phyloP scores from a whole-genome alignment of 2,329 filamentous ascomycete species.

The Fusarium concolor region DNA sequence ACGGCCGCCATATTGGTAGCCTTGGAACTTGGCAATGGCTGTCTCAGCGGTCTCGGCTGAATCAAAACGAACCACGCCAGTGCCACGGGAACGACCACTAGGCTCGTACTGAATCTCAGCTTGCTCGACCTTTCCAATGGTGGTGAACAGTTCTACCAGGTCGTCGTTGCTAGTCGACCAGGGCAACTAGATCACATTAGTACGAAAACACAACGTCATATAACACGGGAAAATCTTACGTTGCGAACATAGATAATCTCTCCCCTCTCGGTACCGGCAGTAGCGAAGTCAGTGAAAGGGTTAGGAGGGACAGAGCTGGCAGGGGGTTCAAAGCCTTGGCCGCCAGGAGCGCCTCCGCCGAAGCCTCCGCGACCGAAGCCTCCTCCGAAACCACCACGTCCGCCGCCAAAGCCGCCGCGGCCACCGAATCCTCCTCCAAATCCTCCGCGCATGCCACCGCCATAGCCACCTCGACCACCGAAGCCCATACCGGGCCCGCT shows the following conservation, averaged over 20 bases:
- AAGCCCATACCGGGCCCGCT: slow-evolving; percentile 65
- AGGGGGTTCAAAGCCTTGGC: slow-evolving; percentile 59
- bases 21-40: slow-evolving; percentile 95
- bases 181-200: slow-evolving; percentile 73
- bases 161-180: slow-evolving; percentile 99
- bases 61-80: slow-evolving; percentile 96
- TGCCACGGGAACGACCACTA: slow-evolving; percentile 93
- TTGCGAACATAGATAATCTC: slow-evolving; percentile 96
- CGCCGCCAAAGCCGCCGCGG: slow-evolving; percentile 63
- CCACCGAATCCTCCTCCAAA: slow-evolving; percentile 65
- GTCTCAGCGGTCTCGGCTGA: slow-evolving; percentile 86
- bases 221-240: slow-evolving; percentile 66
- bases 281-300: slow-evolving; percentile 93
- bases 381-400: slow-evolving; percentile 58
- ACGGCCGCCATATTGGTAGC: slow-evolving; percentile 95
- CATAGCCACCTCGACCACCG: slow-evolving; percentile 69
- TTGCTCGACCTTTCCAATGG: slow-evolving; percentile 96
- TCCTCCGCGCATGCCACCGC: slow-evolving; percentile 68
- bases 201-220: background rate
- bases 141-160: slow-evolving; percentile 94
- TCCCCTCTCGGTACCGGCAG: slow-evolving; percentile 84
- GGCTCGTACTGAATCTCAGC: slow-evolving; percentile 99
- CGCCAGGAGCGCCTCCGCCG: slow-evolving; percentile 58
- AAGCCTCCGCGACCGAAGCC: slow-evolving; percentile 60
- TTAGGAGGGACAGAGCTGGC: slow-evolving; percentile 73